Base-by-base conservation (phyloP, 2,329 filamentous ascomycete genomes). In the Pseudogymnoascus sp. region DNA sequence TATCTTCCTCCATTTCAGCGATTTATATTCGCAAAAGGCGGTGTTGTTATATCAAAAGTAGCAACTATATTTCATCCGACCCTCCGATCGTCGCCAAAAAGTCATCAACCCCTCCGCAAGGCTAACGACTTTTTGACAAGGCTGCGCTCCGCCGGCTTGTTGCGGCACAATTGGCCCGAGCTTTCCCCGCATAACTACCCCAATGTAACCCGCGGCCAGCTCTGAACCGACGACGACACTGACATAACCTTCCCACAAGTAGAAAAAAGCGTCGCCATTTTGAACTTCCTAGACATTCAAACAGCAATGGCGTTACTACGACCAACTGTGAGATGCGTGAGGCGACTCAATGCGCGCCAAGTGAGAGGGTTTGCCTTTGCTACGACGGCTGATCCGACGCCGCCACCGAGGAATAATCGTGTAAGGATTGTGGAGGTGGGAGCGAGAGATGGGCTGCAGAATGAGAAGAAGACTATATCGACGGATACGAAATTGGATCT, bases 381-480 rank as follows among this genome's bases (percentile, higher is more conserved):
- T 37, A 60, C 58, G 33, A 35, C 58, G 1, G 31, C 31, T 23
- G 37, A 41, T 23, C 21, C 37, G n/a, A 8, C 58, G 33, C 58
- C 58, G 58, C 37, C 58, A 60, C 33, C 58, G n/a, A 37, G 58
- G 33, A 35, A 60, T 41, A 72, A 74, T 62, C 68, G 67, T 14
- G 81, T 86, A 65, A 82, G 80, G 75, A 86, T 96, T 40, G 87
- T 95, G 65, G 91, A 96, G 77, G 91, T 96, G 65, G 90, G 90
- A 7, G 90, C 91, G 35, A 82, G 91, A 67, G 91, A 96, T 78
- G 91, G 91, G n/a, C 77, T 96, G 61, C 91, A 96, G 73, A 96
- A 95, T 72, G 89, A 95, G 78, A 89, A 89, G 76, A 83, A 79
- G 66, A 80, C 80, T 28, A 88, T 96, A 66, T 79, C 89, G 0